A percentile compares a stretch with the other conserved stretches of the same genome.
Conservation (phyloP, 176 grass and related monocot genomes). For the Coix lacrymajobi region DNA sequence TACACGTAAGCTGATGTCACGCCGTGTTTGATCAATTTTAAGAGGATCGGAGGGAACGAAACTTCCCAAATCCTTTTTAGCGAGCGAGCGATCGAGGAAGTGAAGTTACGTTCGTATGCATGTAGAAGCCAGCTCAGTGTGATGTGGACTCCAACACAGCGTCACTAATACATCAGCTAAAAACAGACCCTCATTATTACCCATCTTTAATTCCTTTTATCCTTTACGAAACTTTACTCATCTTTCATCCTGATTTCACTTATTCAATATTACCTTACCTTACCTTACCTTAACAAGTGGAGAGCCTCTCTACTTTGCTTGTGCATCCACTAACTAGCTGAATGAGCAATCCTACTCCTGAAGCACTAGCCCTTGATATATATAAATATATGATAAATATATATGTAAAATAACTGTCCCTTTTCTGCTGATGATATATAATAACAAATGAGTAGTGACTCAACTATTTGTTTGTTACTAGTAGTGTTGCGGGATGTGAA, state of each 20-base stretch:
- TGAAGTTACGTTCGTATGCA: background rate
- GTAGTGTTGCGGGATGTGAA: background rate
- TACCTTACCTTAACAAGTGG: slow-evolving; percentile 23
- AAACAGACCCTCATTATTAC: background rate
- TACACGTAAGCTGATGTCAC: too few relatives aligned
- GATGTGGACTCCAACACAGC: slow-evolving; percentile 36
- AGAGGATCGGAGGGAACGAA: background rate
- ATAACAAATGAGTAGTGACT: background rate
- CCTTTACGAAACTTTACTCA: slow-evolving; percentile 25
- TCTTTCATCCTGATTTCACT: background rate
- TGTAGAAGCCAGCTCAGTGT: slow-evolving; percentile 24
- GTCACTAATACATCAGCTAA: background rate
- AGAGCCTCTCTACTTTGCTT: slow-evolving; percentile 7
- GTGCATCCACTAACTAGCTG: background rate
- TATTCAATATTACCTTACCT: background rate
- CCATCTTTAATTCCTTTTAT: background rate
- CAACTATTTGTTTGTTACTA: slow-evolving; percentile 10
- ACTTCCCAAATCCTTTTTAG: background rate
- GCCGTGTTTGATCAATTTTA: background rate
- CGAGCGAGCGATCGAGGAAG: too few relatives aligned
- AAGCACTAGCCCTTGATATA: slow-evolving; percentile 25
- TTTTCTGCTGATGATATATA: background rate
- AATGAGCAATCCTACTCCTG: slow-evolving; percentile 26
- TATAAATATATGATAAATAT: background rate
- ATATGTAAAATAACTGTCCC: background rate